A percentile compares a stretch with the other conserved stretches of the same genome.
Evolutionary conservation across 169 alveolate genomes (phyloP).

Genomic region (Sarcocystis neurona): DNA sequence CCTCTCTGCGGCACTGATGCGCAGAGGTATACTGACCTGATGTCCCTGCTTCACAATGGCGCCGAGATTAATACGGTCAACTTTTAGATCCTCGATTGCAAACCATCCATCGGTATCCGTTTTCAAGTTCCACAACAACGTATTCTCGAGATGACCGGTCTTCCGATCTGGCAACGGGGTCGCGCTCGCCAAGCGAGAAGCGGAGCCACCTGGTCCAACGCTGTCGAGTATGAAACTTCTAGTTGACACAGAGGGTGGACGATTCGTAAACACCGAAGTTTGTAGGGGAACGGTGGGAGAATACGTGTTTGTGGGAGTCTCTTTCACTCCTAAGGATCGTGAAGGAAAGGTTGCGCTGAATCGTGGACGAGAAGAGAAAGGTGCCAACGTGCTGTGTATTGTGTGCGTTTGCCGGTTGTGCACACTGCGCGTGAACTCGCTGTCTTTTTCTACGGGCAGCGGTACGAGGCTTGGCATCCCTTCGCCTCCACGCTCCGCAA

Average conservation of each 20-base stretch:
- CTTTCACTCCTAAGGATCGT: no score
- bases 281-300: no score
- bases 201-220: background rate
- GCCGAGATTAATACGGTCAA: background rate
- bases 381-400: no score
- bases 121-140: background rate
- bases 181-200: background rate
- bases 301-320: no score
- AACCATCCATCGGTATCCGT: conserved; percentile 15
- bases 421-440: no score
- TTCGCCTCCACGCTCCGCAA: no score
- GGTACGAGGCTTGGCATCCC: no score
- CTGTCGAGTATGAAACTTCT: conserved; percentile 18
- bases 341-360: no score
- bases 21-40: background rate
- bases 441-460: no score
- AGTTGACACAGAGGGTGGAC: background rate
- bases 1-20: background rate
- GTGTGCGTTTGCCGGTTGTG: no score
- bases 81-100: background rate
- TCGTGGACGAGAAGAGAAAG: no score
- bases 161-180: conserved; percentile 21
- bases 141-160: background rate
- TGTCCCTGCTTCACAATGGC: conserved; percentile 17
- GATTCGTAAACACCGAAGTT: no score